These are phyloP conservation scores for Paraphoma sp. DNA, from an alignment of 2,329 filamentous ascomycete species.

Conservation along the genomic window DNA sequence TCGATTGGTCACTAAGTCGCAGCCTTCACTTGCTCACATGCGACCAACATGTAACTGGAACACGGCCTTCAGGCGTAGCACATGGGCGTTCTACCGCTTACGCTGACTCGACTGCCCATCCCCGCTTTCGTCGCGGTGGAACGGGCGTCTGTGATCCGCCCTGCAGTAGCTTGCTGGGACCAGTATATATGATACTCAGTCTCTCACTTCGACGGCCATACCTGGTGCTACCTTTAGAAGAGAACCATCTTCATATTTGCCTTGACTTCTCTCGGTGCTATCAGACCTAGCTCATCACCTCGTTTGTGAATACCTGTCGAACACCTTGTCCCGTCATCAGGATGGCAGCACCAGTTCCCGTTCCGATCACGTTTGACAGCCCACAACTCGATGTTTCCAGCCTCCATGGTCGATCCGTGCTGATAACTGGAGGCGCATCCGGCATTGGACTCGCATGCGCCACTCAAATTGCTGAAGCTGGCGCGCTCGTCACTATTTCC, in stretches of 20 bases:
- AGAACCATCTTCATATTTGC: too few species aligned
- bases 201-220: too few species aligned
- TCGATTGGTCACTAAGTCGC: not conserved
- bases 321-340: not conserved
- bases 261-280: too few species aligned
- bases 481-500: constrained; percentile 33
- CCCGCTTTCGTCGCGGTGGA: not conserved
- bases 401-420: constrained; percentile 23
- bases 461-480: constrained; percentile 22
- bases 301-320: too few species aligned
- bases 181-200: too few species aligned
- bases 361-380: constrained; percentile 4
- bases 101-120: not conserved
- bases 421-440: constrained; percentile 35
- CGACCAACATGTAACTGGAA: not conserved
- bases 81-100: not conserved
- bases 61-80: not conserved
- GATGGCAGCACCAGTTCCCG: not conserved
- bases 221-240: too few species aligned
- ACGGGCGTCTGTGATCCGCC: not conserved
- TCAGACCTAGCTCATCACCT: too few species aligned
- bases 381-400: constrained; percentile 17
- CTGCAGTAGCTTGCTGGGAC: not conserved
- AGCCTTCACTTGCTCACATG: not conserved
- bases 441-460: constrained; percentile 36